These are phyloP conservation scores for Aegilops sharonensis DNA, from an alignment of 176 grass and related monocot species.

Conservation along the genomic window DNA sequence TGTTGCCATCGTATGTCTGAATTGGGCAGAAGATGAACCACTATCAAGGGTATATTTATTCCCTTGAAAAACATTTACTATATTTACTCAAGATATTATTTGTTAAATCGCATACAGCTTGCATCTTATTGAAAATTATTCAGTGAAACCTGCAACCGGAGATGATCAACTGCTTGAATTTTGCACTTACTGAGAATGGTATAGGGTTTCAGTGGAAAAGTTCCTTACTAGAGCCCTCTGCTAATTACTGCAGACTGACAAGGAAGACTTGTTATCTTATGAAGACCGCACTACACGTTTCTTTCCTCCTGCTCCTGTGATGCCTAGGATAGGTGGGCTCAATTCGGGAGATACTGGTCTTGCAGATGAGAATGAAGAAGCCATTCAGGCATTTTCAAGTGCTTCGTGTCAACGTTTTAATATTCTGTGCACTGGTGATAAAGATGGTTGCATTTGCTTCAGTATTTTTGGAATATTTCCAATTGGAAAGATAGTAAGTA, in stretches of 20 bases:
- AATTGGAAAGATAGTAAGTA: constrained; percentile 96
- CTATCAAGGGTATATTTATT: constrained; percentile 49
- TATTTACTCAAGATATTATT: constrained; percentile 9
- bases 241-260: constrained; percentile 53
- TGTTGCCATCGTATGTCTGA: constrained; percentile 82
- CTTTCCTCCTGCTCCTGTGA: constrained; percentile 87
- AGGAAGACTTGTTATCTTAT: constrained; percentile 56
- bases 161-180: background rate
- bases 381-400: constrained; percentile 63
- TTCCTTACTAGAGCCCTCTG: constrained; percentile 11
- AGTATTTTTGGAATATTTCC: constrained; percentile 99
- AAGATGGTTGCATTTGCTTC: constrained; percentile 95
- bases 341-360: constrained; percentile 63
- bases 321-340: constrained; percentile 87
- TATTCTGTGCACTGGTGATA: constrained; percentile 76
- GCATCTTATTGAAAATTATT: background rate
- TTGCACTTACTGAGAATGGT: constrained; percentile 3
- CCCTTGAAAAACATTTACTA: constrained; percentile 5
- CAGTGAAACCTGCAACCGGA: background rate
- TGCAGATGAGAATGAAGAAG: constrained; percentile 63
- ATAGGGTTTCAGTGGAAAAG: constrained; percentile 9
- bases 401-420: constrained; percentile 87
- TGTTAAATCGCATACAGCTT: background rate
- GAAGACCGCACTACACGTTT: constrained; percentile 89
- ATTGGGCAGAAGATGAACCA: constrained; percentile 78